These are phyloP conservation scores for Pyrrhoderma noxium DNA, from an alignment of 1,284 basidiomycete species.

Conservation along the genomic window DNA sequence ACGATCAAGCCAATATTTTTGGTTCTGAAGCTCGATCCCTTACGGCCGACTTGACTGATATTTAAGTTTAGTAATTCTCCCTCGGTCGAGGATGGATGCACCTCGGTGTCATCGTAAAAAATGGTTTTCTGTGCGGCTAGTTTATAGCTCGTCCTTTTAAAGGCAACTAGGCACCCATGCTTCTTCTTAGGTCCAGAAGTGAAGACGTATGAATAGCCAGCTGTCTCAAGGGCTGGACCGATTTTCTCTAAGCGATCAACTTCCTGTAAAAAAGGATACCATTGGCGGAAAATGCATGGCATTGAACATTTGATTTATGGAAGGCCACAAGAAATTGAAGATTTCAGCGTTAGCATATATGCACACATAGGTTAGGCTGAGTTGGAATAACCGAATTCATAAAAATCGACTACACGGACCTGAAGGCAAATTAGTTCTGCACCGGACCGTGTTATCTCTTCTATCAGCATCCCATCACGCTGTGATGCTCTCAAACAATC, in stretches of 20 bases:
- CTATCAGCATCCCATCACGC: conserved; percentile 67
- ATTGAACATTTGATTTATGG: no score
- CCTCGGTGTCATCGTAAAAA: conserved; percentile 60
- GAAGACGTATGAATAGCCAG: conserved; percentile 25
- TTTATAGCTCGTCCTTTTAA: conserved; percentile 45
- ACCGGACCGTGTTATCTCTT: conserved; percentile 59
- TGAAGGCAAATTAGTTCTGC: conserved; percentile 82
- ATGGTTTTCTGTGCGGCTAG: conserved; percentile 41
- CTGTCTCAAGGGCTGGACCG: conserved; percentile 21
- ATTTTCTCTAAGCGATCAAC: conserved; percentile 62
- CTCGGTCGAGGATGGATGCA: conserved; percentile 29
- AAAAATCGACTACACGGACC: conserved; percentile 34
- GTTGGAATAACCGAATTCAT: no score
- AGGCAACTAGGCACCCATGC: conserved; percentile 81
- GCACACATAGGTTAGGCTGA: no score
- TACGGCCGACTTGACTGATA: conserved; percentile 29
- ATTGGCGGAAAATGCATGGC: no score
- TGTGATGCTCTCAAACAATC: conserved; percentile 71
- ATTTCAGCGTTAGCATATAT: no score
- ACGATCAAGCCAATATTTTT: conserved; percentile 78
- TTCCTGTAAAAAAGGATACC: conserved; percentile 45
- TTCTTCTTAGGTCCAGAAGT: conserved; percentile 52
- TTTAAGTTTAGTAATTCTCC: conserved; percentile 19
- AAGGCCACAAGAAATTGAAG: no score
- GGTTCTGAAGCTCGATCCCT: conserved; percentile 65